Conservation (phyloP, 202 grass and related monocot genomes). For the Carex arenaria region DNA sequence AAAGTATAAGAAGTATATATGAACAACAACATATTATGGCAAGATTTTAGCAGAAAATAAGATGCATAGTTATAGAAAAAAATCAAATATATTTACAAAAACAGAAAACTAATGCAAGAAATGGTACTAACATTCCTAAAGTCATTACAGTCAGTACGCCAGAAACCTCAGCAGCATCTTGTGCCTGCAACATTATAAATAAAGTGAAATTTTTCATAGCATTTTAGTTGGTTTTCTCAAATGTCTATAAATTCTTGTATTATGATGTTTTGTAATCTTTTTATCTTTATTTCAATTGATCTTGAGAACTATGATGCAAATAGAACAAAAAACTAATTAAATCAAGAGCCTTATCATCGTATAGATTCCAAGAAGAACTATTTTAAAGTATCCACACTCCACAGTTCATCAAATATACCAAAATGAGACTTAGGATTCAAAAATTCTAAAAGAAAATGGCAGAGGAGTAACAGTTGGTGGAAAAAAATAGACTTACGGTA, state of each 20-base stretch:
- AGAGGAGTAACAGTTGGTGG: neutral
- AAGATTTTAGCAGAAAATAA: neutral
- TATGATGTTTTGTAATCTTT: neutral
- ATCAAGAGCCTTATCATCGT: neutral
- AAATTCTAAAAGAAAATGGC: neutral
- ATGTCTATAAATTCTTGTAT: neutral
- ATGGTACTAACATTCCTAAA: conserved; percentile 84
- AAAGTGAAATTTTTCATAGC: conserved; percentile 8
- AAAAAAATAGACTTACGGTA: conserved; percentile 58
- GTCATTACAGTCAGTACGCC: conserved; percentile 97
- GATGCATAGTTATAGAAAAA: neutral
- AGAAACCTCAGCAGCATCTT: conserved; percentile 75
- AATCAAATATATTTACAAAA: neutral
- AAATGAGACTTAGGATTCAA: neutral
- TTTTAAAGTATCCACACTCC: neutral
- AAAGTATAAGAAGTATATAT: neutral
- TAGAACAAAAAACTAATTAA: neutral
- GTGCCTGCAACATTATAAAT: conserved; percentile 51
- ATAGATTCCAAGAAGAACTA: neutral
- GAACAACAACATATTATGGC: neutral
- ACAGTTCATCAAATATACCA: neutral
- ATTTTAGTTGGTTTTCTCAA: neutral
- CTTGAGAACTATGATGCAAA: conserved; percentile 12
- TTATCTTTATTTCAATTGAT: conserved; percentile 11
- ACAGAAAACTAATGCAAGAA: neutral